phyloP scores from a whole-genome alignment of 2,329 filamentous ascomycete species.

The Aspergillus hiratsukae region DNA sequence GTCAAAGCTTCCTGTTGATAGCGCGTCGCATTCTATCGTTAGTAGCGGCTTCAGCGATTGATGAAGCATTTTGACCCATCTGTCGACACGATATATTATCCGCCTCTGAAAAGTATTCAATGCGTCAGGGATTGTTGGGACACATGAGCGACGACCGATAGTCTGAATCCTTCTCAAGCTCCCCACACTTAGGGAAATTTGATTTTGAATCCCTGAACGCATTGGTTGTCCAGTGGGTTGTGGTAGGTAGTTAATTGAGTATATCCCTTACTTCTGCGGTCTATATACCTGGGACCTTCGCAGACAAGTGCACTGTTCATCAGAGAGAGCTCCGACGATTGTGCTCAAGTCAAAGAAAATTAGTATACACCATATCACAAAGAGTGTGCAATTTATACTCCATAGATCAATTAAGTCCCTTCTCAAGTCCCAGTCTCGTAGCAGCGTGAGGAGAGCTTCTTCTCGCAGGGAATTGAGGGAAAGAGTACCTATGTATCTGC shows the following conservation, averaged over 20 bases:
- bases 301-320: neutral
- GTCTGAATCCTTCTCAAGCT: neutral
- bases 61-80: neutral
- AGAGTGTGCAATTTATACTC: neutral
- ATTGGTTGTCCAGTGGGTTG: neutral
- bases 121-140: neutral
- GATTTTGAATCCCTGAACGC: neutral
- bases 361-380: neutral
- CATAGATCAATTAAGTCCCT: neutral
- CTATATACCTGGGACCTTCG: neutral
- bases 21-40: no score
- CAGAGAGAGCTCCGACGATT: neutral
- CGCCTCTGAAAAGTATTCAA: neutral
- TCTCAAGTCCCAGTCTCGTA: neutral
- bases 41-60: neutral
- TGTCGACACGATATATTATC: neutral
- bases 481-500: neutral
- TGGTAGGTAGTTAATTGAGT: neutral
- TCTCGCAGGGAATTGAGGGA: neutral
- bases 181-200: neutral
- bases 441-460: no score
- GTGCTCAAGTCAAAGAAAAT: neutral
- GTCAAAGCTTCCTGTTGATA: neutral
- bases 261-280: neutral
- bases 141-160: neutral